Base-by-base conservation (phyloP, 2,329 filamentous ascomycete species). In the Pseudohalonectria lignicola region DNA sequence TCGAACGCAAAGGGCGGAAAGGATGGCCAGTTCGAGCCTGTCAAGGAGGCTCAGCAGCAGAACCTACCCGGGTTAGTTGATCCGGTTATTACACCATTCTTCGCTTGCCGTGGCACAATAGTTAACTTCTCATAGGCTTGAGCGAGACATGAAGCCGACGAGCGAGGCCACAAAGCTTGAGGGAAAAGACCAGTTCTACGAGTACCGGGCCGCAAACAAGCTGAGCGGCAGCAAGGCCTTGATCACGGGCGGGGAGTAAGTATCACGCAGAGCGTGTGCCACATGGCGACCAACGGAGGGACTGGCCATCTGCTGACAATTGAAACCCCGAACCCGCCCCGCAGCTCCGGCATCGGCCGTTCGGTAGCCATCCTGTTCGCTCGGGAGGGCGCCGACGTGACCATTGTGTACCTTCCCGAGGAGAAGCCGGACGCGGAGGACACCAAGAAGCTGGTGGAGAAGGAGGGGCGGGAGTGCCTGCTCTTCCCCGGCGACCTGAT, bases 201-300 rank as follows among this genome's bases (percentile, higher is more conserved):
- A 66, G 31, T 62, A 63, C 16, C 41, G 46, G 5, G 67, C 66
- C 0, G 65, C 64, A 2, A 61, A 59, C 13, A 74, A 72, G 43
- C 52, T 76, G 33, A 61, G 61, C 25, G 64, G 61, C 7, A 63
- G 61, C 47, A 73, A 71, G 31, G 67, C 64, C 2, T 47, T 75
- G 7, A 70, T 76, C 41, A 75, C 70, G 0, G 71, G 70, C 3
- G 71, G 71, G 47, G 71, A 75, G 67, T 72, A 52, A 44, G 67
- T 54, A 3, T n/a, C n/a, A n/a, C n/a, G n/a, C n/a, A n/a, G n/a
- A n/a, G n/a, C n/a, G n/a, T n/a, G n/a, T n/a, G n/a, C n/a, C n/a
- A n/a, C n/a, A n/a, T n/a, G n/a, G n/a, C n/a, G n/a, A n/a, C n/a
- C n/a, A n/a, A n/a, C n/a, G n/a, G n/a, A n/a, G n/a, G n/a, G n/a